A percentile compares a stretch with the other conserved stretches of the same genome.
Conservation (phyloP, 257 asterid species). For the Fraxinus cuspidata region DNA sequence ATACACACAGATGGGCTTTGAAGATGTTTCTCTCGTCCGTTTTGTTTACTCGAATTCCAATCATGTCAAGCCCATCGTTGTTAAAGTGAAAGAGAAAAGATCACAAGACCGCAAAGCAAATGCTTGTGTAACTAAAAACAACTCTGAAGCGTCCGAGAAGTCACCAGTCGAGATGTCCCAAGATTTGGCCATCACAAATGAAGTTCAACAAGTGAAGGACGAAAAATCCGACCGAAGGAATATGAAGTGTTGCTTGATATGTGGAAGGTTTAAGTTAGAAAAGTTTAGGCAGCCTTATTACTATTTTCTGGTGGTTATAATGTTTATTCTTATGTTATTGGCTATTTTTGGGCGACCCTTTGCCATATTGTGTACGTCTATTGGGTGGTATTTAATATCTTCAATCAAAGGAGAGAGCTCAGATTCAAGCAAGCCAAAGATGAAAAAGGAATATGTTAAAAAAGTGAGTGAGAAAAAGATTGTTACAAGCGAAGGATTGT, state of each 20-base stretch:
- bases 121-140: neutral
- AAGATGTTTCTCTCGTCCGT: slow-evolving; percentile 52
- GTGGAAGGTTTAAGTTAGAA: slow-evolving; percentile 25
- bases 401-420: slow-evolving; percentile 24
- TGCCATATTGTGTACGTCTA: slow-evolving; percentile 55
- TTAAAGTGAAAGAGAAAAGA: slow-evolving; percentile 33
- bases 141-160: neutral
- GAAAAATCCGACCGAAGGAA: neutral
- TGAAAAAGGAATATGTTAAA: slow-evolving; percentile 1
- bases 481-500: neutral
- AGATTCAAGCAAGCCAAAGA: slow-evolving; percentile 15
- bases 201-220: neutral
- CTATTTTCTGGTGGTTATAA: slow-evolving; percentile 39
- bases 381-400: slow-evolving; percentile 59
- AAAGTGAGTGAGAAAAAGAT: neutral
- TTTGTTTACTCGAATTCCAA: slow-evolving; percentile 48
- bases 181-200: neutral
- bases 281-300: slow-evolving; percentile 30
- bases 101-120: neutral
- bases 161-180: neutral
- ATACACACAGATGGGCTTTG: slow-evolving; percentile 45
- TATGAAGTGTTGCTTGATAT: neutral
- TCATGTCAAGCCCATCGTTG: slow-evolving; percentile 49
- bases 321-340: slow-evolving; percentile 42
- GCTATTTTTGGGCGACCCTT: slow-evolving; percentile 52